phyloP scores from a whole-genome alignment of 1,284 basidiomycete genomes.

The Neotropicomus parvogracilis region DNA sequence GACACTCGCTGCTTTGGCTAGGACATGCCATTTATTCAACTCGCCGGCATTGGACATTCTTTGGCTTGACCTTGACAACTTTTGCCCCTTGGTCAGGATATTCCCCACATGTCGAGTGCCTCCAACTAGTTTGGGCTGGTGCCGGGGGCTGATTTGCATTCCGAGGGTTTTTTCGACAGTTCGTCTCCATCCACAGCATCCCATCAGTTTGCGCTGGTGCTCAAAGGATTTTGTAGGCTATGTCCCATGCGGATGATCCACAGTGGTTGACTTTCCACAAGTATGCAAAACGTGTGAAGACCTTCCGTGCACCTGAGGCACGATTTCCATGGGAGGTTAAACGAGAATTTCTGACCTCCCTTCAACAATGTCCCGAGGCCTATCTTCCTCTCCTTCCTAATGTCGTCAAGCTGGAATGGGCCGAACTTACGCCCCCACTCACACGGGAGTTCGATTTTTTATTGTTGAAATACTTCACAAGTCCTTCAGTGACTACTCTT shows the following conservation, averaged over 20 bases:
- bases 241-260: not conserved
- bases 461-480: not conserved
- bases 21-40: conserved; percentile 18
- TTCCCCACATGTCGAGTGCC: conserved; percentile 5
- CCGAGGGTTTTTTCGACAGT: conserved; percentile 14
- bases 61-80: conserved; percentile 13
- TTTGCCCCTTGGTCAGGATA: conserved; percentile 11
- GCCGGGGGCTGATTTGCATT: not conserved
- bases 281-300: conserved; percentile 18
- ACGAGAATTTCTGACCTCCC: too few species aligned
- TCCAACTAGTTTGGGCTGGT: too few species aligned
- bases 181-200: not conserved
- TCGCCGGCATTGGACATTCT: conserved; percentile 18
- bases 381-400: not conserved
- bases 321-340: too few species aligned
- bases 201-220: not conserved
- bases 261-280: conserved; percentile 13
- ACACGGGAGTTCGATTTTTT: too few species aligned
- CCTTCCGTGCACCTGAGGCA: too few species aligned
- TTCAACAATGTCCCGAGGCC: too few species aligned
- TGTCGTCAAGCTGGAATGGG: not conserved
- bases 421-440: too few species aligned
- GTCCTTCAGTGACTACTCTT: not conserved
- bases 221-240: not conserved
- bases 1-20: conserved; percentile 16